Evolutionary conservation across 2,329 filamentous ascomycete species (phyloP), one percentile per base, ranked within the genome.

Genomic region (Hypoxylon sp.): DNA sequence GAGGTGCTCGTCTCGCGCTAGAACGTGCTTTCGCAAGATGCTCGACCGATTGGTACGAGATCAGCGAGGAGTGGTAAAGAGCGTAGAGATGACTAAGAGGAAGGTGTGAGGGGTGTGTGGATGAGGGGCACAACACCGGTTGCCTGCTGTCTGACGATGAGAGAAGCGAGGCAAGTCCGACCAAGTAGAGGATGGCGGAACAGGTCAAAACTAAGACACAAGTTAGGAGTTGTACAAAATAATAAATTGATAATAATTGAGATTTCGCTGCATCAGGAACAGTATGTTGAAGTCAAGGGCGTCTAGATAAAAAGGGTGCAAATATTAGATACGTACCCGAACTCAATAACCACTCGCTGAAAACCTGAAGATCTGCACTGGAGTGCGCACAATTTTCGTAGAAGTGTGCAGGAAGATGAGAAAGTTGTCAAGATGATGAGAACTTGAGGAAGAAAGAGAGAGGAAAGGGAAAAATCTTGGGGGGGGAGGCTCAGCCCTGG

Each of bases 21-120:
- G 50, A 23, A 41, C 11, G 32, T 21, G 50, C 36, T 28, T 51
- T n/a, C 9, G 7, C 38, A 34, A 49, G 14, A 32, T 46, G 19
- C 59, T 48, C 50, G 60, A 17, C 52, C 45, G 10, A 25, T 57
- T 19, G 25, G 51, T 28, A 45, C 60, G 52, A 56, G 52, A 56
- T 56, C 36, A 46, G 30, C 52, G 52, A 9, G 5, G 38, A 45
- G 52, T 46, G 52, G 52, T 46, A 13, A 9, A 11, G 10, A 45
- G 52, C 21, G 19, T 48, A n/a, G 38, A 38, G 34, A 9, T 43
- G 23, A 14, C 19, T 21, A 46, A 30, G 28, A 30, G 28, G 28
- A 30, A 30, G 6, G 28, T 7, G 28, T 7, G 28, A 7, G 28
- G 28, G 5, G 28, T 9, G 28, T 30, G 28, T 30, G 28, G 6